Conservation (phyloP, 441 rosid genomes). For the Omphalea diandra region DNA sequence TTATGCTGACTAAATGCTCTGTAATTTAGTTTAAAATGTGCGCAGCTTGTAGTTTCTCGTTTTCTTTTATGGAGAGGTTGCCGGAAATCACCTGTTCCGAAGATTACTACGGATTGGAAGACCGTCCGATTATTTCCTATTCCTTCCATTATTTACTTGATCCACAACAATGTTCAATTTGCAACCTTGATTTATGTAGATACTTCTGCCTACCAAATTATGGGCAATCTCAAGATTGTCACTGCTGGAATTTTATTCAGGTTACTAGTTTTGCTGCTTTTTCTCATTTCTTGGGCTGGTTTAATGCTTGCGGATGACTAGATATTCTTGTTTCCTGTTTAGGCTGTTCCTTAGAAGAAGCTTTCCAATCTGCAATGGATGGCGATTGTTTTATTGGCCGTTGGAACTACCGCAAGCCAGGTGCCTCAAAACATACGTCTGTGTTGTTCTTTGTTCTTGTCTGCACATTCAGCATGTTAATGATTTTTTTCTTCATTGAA, state of each 20-base stretch:
- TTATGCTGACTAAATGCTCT: too few species aligned
- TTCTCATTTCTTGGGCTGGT: not conserved
- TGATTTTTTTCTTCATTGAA: not conserved
- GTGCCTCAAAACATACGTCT: conserved; percentile 24
- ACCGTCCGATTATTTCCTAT: conserved; percentile 60
- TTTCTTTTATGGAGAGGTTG: conserved; percentile 59
- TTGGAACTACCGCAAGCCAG: conserved; percentile 92
- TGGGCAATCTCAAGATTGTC: conserved; percentile 83
- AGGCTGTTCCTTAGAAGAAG: conserved; percentile 66
- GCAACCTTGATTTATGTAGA: conserved; percentile 70
- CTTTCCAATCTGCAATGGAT: conserved; percentile 76
- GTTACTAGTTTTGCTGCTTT: conserved; percentile 24
- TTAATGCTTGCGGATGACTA: not conserved
- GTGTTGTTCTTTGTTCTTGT: not conserved
- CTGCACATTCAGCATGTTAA: not conserved
- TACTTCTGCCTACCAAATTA: conserved; percentile 74
- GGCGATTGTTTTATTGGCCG: conserved; percentile 72
- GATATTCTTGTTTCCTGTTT: not conserved
- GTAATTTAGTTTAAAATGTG: too few species aligned
- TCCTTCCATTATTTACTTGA: conserved; percentile 65
- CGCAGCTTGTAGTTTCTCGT: conserved; percentile 59
- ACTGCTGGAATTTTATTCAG: conserved; percentile 67
- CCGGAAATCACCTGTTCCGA: conserved; percentile 40
- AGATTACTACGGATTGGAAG: conserved; percentile 69
- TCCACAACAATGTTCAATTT: conserved; percentile 75